Base-by-base conservation (phyloP, 2,329 filamentous ascomycete species). In the Ophiostoma angusticollis region DNA sequence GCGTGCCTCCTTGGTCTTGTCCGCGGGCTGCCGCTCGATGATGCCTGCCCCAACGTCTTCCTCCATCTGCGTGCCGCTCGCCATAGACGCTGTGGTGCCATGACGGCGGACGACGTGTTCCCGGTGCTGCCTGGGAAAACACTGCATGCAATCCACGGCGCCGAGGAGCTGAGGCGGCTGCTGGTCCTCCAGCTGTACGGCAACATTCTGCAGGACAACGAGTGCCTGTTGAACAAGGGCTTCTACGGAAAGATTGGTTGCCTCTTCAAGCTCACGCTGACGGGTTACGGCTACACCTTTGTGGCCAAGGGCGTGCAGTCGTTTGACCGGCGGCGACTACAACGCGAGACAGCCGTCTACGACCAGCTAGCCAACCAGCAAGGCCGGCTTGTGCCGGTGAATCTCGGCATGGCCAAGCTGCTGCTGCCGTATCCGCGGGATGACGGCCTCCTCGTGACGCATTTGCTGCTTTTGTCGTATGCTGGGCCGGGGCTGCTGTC, bases 401-500 rank as follows among this genome's bases (percentile, higher is more conserved):
- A 33, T 22, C 45, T 49, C 16, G 47, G 47, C 24, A 11, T 40
- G 9, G 34, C 47, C n/a, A 13, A 43, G 35, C 42, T 49, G n/a
- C 22, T 35, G 13, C 24, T 33, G 3, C 38, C 34, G n/a, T 45
- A 37, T 24, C 34, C 28, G 9, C 29, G 35, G 27, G 14, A 18
- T 9, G 35, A 35, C 24, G 25, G 23, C 22, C 25, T 13, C 12
- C 35, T 34, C 8, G 27, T 47, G 9, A 23, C 42, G 17, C 41
- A 47, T 34, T 40, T 49, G 42, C 22, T 49, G 42, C 36, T 47
- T 3, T 21, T 49, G 40, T 45, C 47, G 6, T 47, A 39, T 21
- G 45, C 31, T 6, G 47, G 45, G 21, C 21, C 16, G 18, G 9
- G 16, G n/a, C 23, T 23, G 31, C 3, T 9, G 4, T 17, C 29